phyloP scores from a whole-genome alignment of 805 yeast genomes.

The Metschnikowia orientalis region DNA sequence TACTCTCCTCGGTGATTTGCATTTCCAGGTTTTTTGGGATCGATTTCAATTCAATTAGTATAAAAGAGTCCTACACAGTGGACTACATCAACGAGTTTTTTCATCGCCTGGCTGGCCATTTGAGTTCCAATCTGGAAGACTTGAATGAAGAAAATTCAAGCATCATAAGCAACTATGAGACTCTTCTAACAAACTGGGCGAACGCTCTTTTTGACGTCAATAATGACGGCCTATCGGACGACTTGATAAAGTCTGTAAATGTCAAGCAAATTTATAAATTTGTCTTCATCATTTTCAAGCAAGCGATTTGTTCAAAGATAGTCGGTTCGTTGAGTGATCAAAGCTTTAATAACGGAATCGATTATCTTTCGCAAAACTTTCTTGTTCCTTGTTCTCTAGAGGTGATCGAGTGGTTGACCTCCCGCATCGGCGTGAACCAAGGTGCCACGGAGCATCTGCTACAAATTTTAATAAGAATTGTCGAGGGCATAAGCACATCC shows the following conservation, averaged over 20 bases:
- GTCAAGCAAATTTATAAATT: conserved; percentile 64
- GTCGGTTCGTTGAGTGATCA: conserved; percentile 53
- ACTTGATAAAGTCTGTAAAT: conserved; percentile 61
- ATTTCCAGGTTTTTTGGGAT: conserved; percentile 24
- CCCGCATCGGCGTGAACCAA: conserved; percentile 15
- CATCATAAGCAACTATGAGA: conserved; percentile 31
- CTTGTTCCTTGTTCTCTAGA: conserved; percentile 50
- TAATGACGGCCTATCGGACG: conserved; percentile 77
- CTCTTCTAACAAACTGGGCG: conserved; percentile 62
- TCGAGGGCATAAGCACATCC: conserved; percentile 13
- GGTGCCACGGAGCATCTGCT: conserved; percentile 11
- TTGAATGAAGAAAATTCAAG: conserved; percentile 26
- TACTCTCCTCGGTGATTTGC: conserved; percentile 35
- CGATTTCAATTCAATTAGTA: conserved; percentile 21
- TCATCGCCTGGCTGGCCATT: conserved; percentile 28
- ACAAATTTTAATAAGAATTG: conserved; percentile 12
- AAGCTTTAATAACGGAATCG: conserved; percentile 71
- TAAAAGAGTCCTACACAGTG: conserved; percentile 29
- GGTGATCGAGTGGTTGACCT: conserved; percentile 30
- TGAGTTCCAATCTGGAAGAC: conserved; percentile 21
- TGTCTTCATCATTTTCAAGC: conserved; percentile 70
- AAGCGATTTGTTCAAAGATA: conserved; percentile 60
- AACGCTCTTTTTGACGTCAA: conserved; percentile 66
- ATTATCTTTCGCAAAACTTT: conserved; percentile 80
- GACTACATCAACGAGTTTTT: conserved; percentile 33